Percentiles rank a stretch among this genome's conserved stretches.
These are phyloP conservation scores for Dysphania ambrosioides DNA, from an alignment of 148 eudicot genomes.

Conservation along the genomic window DNA sequence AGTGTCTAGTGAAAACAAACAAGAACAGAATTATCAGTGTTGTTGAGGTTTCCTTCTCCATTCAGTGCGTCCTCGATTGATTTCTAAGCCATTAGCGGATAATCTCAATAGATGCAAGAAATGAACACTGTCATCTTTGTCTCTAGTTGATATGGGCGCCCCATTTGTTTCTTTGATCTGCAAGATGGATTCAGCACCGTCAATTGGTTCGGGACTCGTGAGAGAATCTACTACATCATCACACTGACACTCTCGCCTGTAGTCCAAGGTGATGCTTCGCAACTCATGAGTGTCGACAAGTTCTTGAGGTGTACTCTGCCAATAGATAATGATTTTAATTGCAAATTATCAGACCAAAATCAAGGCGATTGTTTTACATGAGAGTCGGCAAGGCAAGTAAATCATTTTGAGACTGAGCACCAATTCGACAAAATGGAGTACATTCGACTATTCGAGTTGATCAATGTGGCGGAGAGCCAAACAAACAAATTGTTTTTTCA, in stretches of 20 bases:
- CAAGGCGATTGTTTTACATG: no score
- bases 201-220: slow-evolving; percentile 46
- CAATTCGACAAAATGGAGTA: no score
- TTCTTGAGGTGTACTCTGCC: slow-evolving; percentile 86
- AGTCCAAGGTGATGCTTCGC: slow-evolving; percentile 75
- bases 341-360: not conserved
- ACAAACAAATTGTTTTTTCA: no score
- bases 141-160: slow-evolving; percentile 29
- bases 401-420: no score
- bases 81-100: slow-evolving; percentile 59
- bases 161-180: slow-evolving; percentile 51
- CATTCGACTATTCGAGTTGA: no score
- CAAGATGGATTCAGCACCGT: slow-evolving; percentile 23
- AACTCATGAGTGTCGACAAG: slow-evolving; percentile 74
- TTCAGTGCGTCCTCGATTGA: slow-evolving; percentile 74
- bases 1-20: not conserved
- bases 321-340: not conserved
- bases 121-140: slow-evolving; percentile 34
- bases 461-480: no score
- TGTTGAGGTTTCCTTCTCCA: slow-evolving; percentile 73
- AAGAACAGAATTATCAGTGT: slow-evolving; percentile 15
- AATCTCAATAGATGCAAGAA: slow-evolving; percentile 81
- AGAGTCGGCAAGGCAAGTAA: no score
- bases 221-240: slow-evolving; percentile 79
- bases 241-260: slow-evolving; percentile 85